Base-by-base conservation (phyloP, 495 filamentous ascomycete species). In the Penicillium paradoxum region DNA sequence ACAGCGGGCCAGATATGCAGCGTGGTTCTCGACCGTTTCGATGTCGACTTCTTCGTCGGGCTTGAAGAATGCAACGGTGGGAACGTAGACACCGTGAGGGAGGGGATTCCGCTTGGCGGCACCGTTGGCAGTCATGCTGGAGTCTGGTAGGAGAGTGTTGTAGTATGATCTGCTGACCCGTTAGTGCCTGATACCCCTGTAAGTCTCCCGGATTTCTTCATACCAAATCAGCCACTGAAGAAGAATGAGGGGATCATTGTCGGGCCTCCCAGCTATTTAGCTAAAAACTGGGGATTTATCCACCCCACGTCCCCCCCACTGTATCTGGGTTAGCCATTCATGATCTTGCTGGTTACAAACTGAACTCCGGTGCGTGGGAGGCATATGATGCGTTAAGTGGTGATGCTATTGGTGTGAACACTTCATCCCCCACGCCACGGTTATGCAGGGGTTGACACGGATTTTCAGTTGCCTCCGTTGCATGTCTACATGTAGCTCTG, bases 1-100 rank as follows among this genome's bases (percentile, higher is more conserved):
- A 40, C 87, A 84, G 46, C 81, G 69, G 45, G 88, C 90, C n/a
- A 96, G 87, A 59, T 88, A 87, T 45, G 88, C 82, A 29, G 90
- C 87, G 67, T 96, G 91, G 49, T 75, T 83, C 49, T 80, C 78
- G 44, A 84, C 86, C 32, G 87, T 86, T 33, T 78, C 70, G 8
- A 85, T 65, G 59, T 95, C 89, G 15, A 85, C 63, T 32, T 84
- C 80, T 60, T 81, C 80, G 51, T 80, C 78, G 6, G 72, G 60
- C 2, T 76, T 68, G 71, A 87, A 88, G 73, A 88, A 88, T 59
- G 84, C 82, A 34, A 86, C 74, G 39, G 84, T 87, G 33, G 85
- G 85, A 43, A 87, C 83, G 65, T 87, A 88, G 53, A 88, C 69
- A 49, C 85, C 85, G 15, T 71, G 71, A 6, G 56, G 45, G 52